Evolutionary conservation across 176 grass and related monocot species (phyloP), one percentile per base, ranked within the genome.

Genomic region (Thalia dealbata): DNA sequence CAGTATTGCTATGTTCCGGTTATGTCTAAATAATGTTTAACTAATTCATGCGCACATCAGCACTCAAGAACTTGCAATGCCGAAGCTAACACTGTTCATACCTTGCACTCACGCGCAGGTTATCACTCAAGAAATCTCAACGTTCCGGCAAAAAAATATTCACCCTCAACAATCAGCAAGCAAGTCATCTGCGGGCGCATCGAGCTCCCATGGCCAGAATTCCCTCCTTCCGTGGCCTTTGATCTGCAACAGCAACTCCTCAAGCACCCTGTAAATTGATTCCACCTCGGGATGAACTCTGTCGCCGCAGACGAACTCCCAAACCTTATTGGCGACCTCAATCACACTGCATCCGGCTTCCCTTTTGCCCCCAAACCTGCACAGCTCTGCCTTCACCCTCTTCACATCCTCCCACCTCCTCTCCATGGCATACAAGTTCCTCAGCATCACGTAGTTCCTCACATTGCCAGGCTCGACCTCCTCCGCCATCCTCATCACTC

Each of bases 401-500:
- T 71, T 54, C 67, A 79, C 77, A 61, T 71, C 54, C 22, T n/a
- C n/a, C 77, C 77, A 79, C 54, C 67, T 44, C 52, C 71, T 79
- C 38, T 28, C 41, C 15, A n/a, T 22, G 18, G 77, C 77, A 19
- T 71, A 71, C 32, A 79, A 19, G 28, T 79, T 79, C 67, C 77
- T 79, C 77, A 79, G 60, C 67, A 79, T 62, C 14, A 79, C 66
- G 58, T 79, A 79, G 42, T 79, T 79, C 54, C 66, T 79, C 10
- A 50, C 42, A 29, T 79, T 79, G 13, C 77, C 67, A 14, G 77
- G 77, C 11, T 79, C 77, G 15, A 71, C 22, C 9, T 61, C 77
- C 18, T 43, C 43, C 15, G 67, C 77, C 67, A 21, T 71, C 38
- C 25, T 45, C 77, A 79, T 44, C n/a, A 61, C 67, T 52, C 77